Evolutionary conservation across 306 rosid species (phyloP).

Genomic region (Oemleria cerasiformis): DNA sequence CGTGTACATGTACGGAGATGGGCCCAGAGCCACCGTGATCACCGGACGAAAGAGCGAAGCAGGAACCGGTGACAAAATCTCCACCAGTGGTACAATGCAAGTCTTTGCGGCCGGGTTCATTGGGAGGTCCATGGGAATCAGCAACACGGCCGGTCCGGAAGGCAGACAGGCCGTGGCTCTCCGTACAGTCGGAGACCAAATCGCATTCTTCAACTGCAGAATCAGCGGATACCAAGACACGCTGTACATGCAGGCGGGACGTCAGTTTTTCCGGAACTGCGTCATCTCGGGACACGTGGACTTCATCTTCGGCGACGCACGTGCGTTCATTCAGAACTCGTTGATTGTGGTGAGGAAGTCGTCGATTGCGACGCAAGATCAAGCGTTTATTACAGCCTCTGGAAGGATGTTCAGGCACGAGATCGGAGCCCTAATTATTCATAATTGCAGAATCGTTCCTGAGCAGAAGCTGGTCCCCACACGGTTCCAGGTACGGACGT

Average conservation of each 20-base stretch:
- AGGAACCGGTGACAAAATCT: conserved; percentile 17
- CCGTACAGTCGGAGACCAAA: conserved; percentile 47
- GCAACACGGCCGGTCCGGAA: conserved; percentile 61
- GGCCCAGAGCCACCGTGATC: conserved; percentile 48
- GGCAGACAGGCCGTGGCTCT: conserved; percentile 86
- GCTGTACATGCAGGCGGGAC: conserved; percentile 45
- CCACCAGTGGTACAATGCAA: conserved; percentile 30
- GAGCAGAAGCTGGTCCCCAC: conserved; percentile 32
- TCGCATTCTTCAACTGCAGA: conserved; percentile 54
- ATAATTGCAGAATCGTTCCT: conserved; percentile 51
- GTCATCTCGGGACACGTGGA: conserved; percentile 73
- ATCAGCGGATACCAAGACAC: conserved; percentile 72
- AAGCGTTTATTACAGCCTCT: conserved; percentile 50
- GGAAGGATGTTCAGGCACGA: conserved; percentile 23
- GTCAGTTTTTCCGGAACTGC: conserved; percentile 76
- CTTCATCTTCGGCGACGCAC: conserved; percentile 62
- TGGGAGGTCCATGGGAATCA: conserved; percentile 47
- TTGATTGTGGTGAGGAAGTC: conserved; percentile 51
- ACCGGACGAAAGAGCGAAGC: conserved; percentile 44
- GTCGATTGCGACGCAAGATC: conserved; percentile 22
- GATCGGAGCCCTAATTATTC: conserved; percentile 45
- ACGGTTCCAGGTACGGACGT: conserved; percentile 34
- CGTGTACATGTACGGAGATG: conserved; percentile 66
- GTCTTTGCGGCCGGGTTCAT: conserved; percentile 34
- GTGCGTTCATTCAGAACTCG: conserved; percentile 54